Evolutionary conservation across 2,329 filamentous ascomycete genomes (phyloP), one percentile per base, ranked within the genome.

Genomic region (Nectriaceae sp.): DNA sequence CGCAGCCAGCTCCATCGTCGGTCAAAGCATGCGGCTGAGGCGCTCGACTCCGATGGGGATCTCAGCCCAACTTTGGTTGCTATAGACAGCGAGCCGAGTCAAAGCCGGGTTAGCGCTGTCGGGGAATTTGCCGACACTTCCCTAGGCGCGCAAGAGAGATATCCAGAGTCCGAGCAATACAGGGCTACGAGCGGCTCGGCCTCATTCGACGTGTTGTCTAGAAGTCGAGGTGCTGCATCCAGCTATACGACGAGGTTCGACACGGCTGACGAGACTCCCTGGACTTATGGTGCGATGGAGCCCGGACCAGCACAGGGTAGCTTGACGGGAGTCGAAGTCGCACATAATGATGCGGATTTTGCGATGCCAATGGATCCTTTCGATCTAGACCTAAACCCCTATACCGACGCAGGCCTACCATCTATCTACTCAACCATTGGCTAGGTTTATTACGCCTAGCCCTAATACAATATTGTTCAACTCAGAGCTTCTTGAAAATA

Each of bases 1-100:
- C 56, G 56, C 1, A 47, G 53, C 2, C 60, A 50, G 1, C 18
- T 60, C 0, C 57, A 60, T 11, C 54, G 57, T 2, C 51, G 57
- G 5, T 60, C 57, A 1, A 60, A 57, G 20, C 41, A 59, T 33
- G 57, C 48, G 0, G 56, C 43, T 19, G n/a, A n/a, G n/a, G 55
- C 53, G 0, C 51, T 55, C 3, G 47, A 50, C 0, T 55, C 55
- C 5, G 49, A 56, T 6, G 55, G 60, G 2, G 49, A 55, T 3
- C 11, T 39, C 3, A 55, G 55, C 0, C 53, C 57, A 0, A 46
- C 46, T 0, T 2, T 57, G 1, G 26, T 10, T 15, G 26, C 26
- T 10, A 15, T 31, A 8, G 26, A 8, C 26, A 8, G 26, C 26
- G 15, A 31, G 26, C 8, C 10, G 15, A 15, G 26, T 15, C 26